These are phyloP conservation scores for Chionographis japonica DNA, from an alignment of 106 monocot genomes.

Conservation along the genomic window DNA sequence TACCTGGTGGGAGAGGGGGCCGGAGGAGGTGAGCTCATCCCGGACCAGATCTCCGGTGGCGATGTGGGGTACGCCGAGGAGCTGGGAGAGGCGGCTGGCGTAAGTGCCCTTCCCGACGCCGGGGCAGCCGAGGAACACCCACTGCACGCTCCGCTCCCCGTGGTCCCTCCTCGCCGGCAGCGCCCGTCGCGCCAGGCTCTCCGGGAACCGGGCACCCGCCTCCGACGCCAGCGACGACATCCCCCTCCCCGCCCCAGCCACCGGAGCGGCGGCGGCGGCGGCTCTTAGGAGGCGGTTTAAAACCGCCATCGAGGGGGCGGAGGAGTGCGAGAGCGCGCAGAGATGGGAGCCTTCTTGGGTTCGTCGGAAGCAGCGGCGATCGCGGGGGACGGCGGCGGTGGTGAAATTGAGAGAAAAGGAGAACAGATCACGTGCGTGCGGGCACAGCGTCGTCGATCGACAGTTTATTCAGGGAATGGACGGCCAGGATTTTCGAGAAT, in stretches of 20 bases:
- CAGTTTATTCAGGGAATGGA: too few relatives aligned
- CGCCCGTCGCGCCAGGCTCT: background rate
- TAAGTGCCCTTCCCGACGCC: conserved; percentile 97
- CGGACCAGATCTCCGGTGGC: conserved; percentile 98
- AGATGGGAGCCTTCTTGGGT: background rate
- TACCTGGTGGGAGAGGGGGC: conserved; percentile 67
- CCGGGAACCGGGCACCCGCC: conserved; percentile 15
- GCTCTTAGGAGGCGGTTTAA: conserved; percentile 22
- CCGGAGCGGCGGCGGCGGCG: background rate
- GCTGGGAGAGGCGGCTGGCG: conserved; percentile 76
- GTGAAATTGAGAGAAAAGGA: background rate
- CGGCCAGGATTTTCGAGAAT: too few relatives aligned
- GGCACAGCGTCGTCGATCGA: too few relatives aligned
- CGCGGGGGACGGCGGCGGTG: background rate
- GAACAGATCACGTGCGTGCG: background rate
- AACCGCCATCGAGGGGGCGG: conserved; percentile 21
- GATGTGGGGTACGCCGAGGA: conserved; percentile 86
- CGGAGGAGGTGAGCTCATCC: conserved; percentile 67
- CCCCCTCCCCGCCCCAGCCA: conserved; percentile 4
- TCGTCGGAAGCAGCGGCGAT: background rate
- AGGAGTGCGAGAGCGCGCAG: background rate
- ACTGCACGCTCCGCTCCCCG: conserved; percentile 58
- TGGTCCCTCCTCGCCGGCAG: conserved; percentile 10
- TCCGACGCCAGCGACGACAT: conserved; percentile 27
- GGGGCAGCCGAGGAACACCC: conserved; percentile 93